Evolutionary conservation across 495 filamentous ascomycete species (phyloP).

Genomic region (Chaetomidium leptoderma): DNA sequence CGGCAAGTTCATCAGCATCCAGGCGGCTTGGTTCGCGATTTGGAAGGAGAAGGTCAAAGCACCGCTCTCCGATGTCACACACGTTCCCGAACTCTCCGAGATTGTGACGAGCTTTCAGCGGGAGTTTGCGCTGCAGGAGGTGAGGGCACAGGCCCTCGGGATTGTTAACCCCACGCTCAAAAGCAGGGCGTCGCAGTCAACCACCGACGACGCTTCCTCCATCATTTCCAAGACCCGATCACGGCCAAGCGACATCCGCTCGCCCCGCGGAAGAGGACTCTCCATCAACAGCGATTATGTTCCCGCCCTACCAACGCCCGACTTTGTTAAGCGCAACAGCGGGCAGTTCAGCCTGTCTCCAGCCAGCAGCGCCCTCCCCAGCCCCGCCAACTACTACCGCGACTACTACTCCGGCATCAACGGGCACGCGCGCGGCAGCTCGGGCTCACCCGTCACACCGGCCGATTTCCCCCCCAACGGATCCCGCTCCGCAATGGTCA

Average conservation of each 20-base stretch:
- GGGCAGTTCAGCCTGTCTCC: conserved; percentile 54
- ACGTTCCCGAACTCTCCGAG: conserved; percentile 61
- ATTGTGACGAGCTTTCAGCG: conserved; percentile 67
- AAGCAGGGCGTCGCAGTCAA: conserved; percentile 44
- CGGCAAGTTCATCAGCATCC: conserved; percentile 74
- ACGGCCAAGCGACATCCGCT: conserved; percentile 37
- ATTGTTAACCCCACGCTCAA: conserved; percentile 46
- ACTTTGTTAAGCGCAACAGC: conserved; percentile 53
- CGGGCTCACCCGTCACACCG: conserved; percentile 27
- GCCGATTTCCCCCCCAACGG: conserved; percentile 11
- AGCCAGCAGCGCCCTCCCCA: conserved; percentile 40
- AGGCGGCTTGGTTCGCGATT: conserved; percentile 70
- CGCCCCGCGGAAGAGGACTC: conserved; percentile 46
- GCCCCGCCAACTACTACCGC: conserved; percentile 48
- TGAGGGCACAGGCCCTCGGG: conserved; percentile 45
- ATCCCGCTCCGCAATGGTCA: conserved; percentile 27
- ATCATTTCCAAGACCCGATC: conserved; percentile 38
- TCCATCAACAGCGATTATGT: conserved; percentile 63
- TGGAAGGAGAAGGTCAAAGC: conserved; percentile 76
- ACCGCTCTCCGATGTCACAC: conserved; percentile 58
- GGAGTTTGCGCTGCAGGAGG: conserved; percentile 63
- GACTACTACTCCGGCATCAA: conserved; percentile 45
- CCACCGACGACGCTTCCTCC: conserved; percentile 40
- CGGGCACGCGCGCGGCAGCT: conserved; percentile 35
- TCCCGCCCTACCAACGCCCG: conserved; percentile 55